Conservation (phyloP, 768 basidiomycete genomes). For the Tephrocybe sp. region DNA sequence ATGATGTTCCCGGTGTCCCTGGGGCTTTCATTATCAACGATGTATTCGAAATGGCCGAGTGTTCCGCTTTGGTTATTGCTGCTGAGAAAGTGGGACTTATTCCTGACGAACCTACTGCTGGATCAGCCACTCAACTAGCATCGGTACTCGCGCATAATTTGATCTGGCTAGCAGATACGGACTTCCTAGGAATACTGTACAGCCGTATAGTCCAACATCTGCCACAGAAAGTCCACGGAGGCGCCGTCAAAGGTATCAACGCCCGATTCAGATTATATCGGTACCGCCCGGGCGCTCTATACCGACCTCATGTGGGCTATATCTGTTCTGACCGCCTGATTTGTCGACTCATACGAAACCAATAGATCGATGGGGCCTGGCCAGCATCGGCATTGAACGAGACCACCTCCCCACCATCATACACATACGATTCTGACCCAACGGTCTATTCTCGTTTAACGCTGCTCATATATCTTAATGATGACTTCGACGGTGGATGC, state of each 20-base stretch:
- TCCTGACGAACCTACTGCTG: conserved; percentile 51
- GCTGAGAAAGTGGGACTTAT: conserved; percentile 47
- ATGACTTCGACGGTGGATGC: conserved; percentile 45
- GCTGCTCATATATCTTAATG: conserved; percentile 50
- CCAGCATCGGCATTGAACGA: conserved; percentile 45
- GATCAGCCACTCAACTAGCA: conserved; percentile 42
- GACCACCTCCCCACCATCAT: conserved; percentile 37
- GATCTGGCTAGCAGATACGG: conserved; percentile 50
- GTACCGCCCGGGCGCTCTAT: conserved; percentile 48
- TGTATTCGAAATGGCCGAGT: conserved; percentile 44
- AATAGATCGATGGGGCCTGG: conserved; percentile 54
- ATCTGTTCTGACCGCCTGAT: neutral
- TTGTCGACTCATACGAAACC: neutral
- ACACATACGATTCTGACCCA: conserved; percentile 50
- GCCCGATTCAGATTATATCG: conserved; percentile 49
- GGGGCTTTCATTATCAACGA: conserved; percentile 49
- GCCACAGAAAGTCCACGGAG: conserved; percentile 39
- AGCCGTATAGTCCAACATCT: conserved; percentile 40
- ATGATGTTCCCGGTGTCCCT: conserved; percentile 44
- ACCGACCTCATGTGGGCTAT: conserved; percentile 43
- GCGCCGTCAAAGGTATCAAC: conserved; percentile 48
- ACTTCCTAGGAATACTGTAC: conserved; percentile 41
- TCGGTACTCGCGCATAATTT: conserved; percentile 51
- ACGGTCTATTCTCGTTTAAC: conserved; percentile 48
- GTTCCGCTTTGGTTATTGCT: conserved; percentile 41